Percentiles rank a stretch among this genome's conserved stretches.
These are phyloP conservation scores for Fraxinus sp. DNA, from an alignment of 305 asterid genomes.

Conservation along the genomic window DNA sequence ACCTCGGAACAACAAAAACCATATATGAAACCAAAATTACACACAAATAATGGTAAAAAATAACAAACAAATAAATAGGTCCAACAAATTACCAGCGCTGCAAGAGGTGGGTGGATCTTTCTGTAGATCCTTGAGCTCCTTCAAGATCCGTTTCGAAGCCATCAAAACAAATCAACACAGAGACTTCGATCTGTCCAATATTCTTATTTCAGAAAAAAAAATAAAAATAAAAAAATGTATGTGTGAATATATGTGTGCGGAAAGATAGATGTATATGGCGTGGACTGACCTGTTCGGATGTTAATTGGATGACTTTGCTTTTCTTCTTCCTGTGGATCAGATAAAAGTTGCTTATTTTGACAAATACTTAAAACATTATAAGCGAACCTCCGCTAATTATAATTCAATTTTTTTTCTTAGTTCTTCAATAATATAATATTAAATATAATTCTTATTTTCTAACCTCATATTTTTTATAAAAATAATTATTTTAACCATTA, in stretches of 20 bases:
- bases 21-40: background rate
- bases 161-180: constrained; percentile 32
- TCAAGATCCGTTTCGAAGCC: constrained; percentile 86
- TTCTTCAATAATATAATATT: no score
- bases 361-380: background rate
- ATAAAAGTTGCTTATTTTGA: background rate
- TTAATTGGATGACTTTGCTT: background rate
- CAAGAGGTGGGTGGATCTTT: constrained; percentile 81
- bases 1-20: background rate
- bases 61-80: background rate
- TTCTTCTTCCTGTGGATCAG: background rate
- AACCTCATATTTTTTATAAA: no score
- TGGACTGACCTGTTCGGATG: background rate
- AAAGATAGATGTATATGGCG: background rate
- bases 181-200: background rate
- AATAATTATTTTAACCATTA: no score
- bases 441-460: no score
- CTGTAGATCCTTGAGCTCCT: constrained; percentile 86
- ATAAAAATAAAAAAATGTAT: no score
- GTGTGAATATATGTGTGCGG: background rate
- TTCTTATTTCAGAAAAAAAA: background rate
- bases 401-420: no score
- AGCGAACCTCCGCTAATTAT: no score
- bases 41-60: background rate
- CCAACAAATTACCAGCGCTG: constrained; percentile 27